Conservation (phyloP, 257 asterid genomes). For the Verbascum thapsus region DNA sequence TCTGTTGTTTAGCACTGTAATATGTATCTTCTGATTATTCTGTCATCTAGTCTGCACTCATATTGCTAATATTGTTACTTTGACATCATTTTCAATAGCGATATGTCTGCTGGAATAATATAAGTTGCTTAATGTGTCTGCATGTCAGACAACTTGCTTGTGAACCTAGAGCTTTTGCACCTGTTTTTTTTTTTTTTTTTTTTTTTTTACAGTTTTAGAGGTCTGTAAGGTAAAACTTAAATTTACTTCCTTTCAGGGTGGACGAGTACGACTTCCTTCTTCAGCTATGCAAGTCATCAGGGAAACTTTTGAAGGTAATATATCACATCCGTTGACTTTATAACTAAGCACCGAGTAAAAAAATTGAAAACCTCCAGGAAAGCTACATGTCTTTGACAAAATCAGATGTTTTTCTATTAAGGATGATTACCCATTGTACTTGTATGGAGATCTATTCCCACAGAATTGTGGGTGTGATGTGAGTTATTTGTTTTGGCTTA, state of each 20-base stretch:
- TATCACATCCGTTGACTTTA: too few relatives aligned
- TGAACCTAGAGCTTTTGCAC: background rate
- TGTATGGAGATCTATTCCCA: too few relatives aligned
- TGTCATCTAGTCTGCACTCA: background rate
- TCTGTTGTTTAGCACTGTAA: background rate
- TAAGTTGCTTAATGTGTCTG: background rate
- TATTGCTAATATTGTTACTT: background rate
- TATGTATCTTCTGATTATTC: background rate
- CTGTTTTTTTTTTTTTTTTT: background rate
- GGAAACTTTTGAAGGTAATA: too few relatives aligned
- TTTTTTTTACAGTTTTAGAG: background rate
- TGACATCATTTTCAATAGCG: background rate
- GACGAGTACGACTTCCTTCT: conserved; percentile 40
- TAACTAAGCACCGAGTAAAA: too few relatives aligned
- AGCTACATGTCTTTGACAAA: too few relatives aligned
- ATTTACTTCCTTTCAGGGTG: conserved; percentile 53
- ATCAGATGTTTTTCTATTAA: too few relatives aligned
- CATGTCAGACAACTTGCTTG: background rate
- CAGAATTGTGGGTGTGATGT: too few relatives aligned
- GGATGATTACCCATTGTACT: too few relatives aligned
- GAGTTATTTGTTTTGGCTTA: too few relatives aligned
- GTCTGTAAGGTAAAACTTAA: conserved; percentile 1
- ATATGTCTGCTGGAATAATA: background rate
- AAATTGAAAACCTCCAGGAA: too few relatives aligned
- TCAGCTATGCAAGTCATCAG: too few relatives aligned